Base-by-base conservation (phyloP, 2,329 filamentous ascomycete species). In the Colletotrichum magnum region DNA sequence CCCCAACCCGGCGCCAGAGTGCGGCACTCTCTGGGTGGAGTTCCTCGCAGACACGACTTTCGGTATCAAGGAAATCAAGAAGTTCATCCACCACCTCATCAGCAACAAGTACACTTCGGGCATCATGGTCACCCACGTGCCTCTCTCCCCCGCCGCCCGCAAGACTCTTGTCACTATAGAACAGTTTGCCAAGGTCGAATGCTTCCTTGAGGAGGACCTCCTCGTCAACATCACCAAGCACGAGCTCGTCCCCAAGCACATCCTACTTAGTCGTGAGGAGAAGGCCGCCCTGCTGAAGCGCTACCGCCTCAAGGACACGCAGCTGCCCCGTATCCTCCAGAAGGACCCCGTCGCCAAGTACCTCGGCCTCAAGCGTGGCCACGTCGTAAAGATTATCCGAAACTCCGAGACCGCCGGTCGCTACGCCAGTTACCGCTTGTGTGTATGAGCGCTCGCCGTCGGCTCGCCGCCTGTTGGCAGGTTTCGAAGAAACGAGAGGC, bases 171-270 rank as follows among this genome's bases (percentile, higher is more conserved):
- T 90, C 73, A 91, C 92, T 69, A 90, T 95, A 67, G 89, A 93
- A 74, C 90, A 90, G 71, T 88, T 90, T 79, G 93, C 92, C 64
- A 90, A 93, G 77, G 94, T 98, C 77, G 96, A 99, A 85, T 94
- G 94, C 79, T 99, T 99, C 85, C 89, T 95, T 75, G 96, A 98
- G 86, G 93, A 96, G 80, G 96, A 99, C 82, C 83, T 99, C 75
- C 87, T 98, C 69, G 95, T 99, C 82, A 99, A 99, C 84, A 98
- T 99, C 81, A 98, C 95, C 69, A 93, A 95, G 80, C 96, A 99
- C 84, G 95, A 98, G 83, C 88, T 99, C 64, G 96, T 99, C 36
- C 96, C 96, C 52, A 94, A 93, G 79, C 96, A 99, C 79, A 91
- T 98, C 45, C 84, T 98, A 70, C 89, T 99, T 65, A 97, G 94